Conservation (phyloP, 1,139 yeast species). For the Kodamaea anthophila region DNA sequence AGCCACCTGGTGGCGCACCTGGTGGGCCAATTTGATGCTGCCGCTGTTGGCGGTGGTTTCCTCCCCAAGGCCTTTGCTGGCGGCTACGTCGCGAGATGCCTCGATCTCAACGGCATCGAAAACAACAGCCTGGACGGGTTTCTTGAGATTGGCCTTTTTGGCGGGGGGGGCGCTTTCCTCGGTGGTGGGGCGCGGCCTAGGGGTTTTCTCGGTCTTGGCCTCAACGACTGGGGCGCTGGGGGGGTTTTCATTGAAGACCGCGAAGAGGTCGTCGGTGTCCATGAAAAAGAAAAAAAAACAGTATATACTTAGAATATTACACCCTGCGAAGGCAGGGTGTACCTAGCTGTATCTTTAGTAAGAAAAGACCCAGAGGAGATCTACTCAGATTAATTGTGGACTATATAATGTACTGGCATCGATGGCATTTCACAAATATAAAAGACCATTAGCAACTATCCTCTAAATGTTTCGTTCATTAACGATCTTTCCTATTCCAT, state of each 20-base stretch:
- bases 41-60: slow-evolving; percentile 28
- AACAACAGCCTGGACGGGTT: slow-evolving; percentile 58
- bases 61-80: slow-evolving; percentile 56
- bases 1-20: slow-evolving; percentile 96
- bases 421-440: too few relatives aligned
- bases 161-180: slow-evolving; percentile 5
- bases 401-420: too few relatives aligned
- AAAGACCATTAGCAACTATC: too few relatives aligned
- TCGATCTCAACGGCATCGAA: slow-evolving; percentile 89
- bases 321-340: too few relatives aligned
- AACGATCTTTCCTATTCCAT: too few relatives aligned
- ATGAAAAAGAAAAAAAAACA: slow-evolving; percentile 9
- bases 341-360: too few relatives aligned
- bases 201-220: too few relatives aligned
- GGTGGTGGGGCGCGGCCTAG: neutral
- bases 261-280: slow-evolving; percentile 56
- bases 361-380: too few relatives aligned
- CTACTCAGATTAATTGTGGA: too few relatives aligned
- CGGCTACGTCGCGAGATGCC: slow-evolving; percentile 81
- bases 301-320: neutral
- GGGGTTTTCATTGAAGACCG: slow-evolving; percentile 59
- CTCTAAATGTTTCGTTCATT: too few relatives aligned
- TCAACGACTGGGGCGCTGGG: slow-evolving; percentile 25
- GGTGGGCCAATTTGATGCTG: slow-evolving; percentile 75
- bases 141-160: slow-evolving; percentile 11